phyloP scores from a whole-genome alignment of 2,329 filamentous ascomycete species.

The Trichoderma atroviride region DNA sequence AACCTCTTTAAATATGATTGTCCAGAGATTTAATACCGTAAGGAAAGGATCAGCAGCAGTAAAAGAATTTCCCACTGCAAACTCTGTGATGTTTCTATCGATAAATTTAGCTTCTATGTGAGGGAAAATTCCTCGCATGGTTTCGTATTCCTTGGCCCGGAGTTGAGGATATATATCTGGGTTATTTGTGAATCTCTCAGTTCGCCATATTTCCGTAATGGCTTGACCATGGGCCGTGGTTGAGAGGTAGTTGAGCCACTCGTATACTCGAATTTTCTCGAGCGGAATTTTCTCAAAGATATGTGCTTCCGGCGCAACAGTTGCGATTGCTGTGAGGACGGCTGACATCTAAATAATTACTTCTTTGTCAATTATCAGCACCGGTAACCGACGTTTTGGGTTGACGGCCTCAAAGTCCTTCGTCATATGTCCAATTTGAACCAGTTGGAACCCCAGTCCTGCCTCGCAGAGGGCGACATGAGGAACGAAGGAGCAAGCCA shows the following conservation, averaged over 20 bases:
- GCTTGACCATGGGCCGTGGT: not conserved
- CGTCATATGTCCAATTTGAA: not conserved
- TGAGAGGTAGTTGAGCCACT: constrained; percentile 1
- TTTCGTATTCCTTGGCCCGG: not conserved
- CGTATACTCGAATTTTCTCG: not conserved
- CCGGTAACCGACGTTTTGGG: not conserved
- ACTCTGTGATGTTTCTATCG: not conserved
- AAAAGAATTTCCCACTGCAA: not conserved
- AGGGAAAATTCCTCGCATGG: not conserved
- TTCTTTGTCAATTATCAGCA: not conserved
- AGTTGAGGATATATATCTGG: not conserved
- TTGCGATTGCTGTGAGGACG: not conserved
- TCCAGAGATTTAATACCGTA: not conserved
- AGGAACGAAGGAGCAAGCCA: not conserved
- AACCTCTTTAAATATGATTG: not conserved
- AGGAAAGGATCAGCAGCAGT: not conserved
- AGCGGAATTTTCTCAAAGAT: not conserved
- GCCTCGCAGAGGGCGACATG: constrained; percentile 1
- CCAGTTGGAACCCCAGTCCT: not conserved
- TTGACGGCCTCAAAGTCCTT: not conserved
- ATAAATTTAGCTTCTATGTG: not conserved
- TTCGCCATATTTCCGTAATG: not conserved
- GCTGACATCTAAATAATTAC: not conserved
- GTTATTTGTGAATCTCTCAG: not conserved
- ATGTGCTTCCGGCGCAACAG: not conserved